A percentile compares a stretch with the other conserved stretches of the same genome.
These are phyloP conservation scores for Daldinia decipiens DNA, from an alignment of 495 filamentous ascomycete species.

Conservation along the genomic window DNA sequence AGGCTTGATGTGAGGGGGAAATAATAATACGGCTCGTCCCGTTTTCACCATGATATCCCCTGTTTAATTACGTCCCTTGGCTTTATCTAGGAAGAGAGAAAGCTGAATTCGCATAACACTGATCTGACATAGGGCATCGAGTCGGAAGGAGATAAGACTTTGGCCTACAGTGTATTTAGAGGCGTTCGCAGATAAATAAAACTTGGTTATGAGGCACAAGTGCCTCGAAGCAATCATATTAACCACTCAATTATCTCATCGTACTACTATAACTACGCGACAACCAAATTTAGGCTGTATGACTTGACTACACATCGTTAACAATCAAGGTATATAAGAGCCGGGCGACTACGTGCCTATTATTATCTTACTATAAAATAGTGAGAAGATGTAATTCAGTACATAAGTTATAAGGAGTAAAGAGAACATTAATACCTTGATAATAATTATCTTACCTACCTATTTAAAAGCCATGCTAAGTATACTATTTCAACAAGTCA, in stretches of 20 bases:
- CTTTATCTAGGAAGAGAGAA: conserved; percentile 7
- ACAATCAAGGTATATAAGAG: background rate
- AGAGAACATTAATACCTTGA: too few species aligned
- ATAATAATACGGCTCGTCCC: conserved; percentile 10
- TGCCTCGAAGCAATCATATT: conserved; percentile 28
- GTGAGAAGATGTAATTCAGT: too few species aligned
- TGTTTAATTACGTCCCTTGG: conserved; percentile 5
- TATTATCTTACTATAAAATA: too few species aligned
- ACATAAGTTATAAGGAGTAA: too few species aligned
- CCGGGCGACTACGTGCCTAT: too few species aligned
- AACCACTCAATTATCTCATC: background rate
- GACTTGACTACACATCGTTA: background rate
- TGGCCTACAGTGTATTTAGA: conserved; percentile 43
- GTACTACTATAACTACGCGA: background rate
- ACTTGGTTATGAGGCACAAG: conserved; percentile 42
- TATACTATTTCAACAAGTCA: too few species aligned
- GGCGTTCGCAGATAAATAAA: conserved; percentile 47
- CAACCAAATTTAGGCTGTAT: background rate
- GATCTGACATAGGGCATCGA: conserved; percentile 28
- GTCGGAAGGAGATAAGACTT: background rate
- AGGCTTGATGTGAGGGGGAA: background rate
- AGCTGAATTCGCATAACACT: conserved; percentile 25
- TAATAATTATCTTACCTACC: too few species aligned
- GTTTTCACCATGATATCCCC: conserved; percentile 18
- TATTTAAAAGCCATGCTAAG: too few species aligned